Evolutionary conservation across 108 stramenopile species (phyloP).

Genomic region (Seminavis robusta): DNA sequence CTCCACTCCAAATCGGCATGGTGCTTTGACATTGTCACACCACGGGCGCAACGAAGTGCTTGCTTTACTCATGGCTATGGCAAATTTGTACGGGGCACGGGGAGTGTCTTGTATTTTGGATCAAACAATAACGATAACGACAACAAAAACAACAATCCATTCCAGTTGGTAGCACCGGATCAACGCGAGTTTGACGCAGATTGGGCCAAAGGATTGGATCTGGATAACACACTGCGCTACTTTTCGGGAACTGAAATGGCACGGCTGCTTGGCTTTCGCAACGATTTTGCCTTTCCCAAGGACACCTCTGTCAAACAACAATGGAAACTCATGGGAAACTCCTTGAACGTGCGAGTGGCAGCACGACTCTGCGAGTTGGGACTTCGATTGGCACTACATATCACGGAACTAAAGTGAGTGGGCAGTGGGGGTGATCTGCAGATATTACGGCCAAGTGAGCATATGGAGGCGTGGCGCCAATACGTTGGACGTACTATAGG

Average conservation of each 20-base stretch:
- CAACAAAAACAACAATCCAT: not conserved
- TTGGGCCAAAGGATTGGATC: constrained; percentile 45
- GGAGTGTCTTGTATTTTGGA: constrained; percentile 71
- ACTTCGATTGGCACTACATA: constrained; percentile 3
- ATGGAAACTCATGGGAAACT: constrained; percentile 85
- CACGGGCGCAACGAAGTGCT: constrained; percentile 27
- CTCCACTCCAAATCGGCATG: constrained; percentile 59
- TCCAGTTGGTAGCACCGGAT: constrained; percentile 36
- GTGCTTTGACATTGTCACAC: constrained; percentile 88
- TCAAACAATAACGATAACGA: not conserved
- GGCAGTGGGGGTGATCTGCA: too few relatives aligned
- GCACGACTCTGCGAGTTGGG: constrained; percentile 58
- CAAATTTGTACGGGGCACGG: constrained; percentile 76
- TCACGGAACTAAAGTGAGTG: too few relatives aligned
- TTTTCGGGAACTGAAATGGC: constrained; percentile 80
- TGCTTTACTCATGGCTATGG: constrained; percentile 91
- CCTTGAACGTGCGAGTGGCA: constrained; percentile 73
- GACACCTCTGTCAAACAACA: constrained; percentile 56
- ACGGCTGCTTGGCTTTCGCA: constrained; percentile 69
- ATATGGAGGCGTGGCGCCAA: too few relatives aligned
- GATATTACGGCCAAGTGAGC: too few relatives aligned
- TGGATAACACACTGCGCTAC: constrained; percentile 46
- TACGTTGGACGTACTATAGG: too few relatives aligned
- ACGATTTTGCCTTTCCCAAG: constrained; percentile 55
- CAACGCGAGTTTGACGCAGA: constrained; percentile 36